A percentile compares a stretch with the other conserved stretches of the same genome.
phyloP scores from a whole-genome alignment of 352 stramenopile species.

The Pythium myriotylum region DNA sequence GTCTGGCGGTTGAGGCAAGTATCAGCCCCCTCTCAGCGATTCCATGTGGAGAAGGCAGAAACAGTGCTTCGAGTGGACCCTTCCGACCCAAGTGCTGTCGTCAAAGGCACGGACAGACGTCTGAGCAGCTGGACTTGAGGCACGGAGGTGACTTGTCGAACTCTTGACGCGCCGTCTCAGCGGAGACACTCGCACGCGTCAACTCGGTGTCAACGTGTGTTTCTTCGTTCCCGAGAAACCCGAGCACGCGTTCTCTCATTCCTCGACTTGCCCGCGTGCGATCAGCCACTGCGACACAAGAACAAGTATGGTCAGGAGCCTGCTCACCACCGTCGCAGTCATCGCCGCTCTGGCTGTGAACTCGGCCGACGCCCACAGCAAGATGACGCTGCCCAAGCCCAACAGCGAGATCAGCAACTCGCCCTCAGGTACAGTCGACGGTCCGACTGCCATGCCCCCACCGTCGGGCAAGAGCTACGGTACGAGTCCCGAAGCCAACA shows the following conservation, averaged over 20 bases:
- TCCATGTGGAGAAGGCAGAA: too few relatives aligned
- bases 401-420: conserved; percentile 20
- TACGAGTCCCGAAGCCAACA: conserved; percentile 22
- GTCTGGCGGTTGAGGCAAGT: too few relatives aligned
- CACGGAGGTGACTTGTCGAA: too few relatives aligned
- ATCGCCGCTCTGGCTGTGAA: conserved; percentile 3
- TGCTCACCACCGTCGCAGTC: conserved; percentile 1
- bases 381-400: conserved; percentile 21
- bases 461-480: conserved; percentile 15
- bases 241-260: background rate
- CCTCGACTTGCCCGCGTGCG: background rate
- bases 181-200: background rate
- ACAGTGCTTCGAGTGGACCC: too few relatives aligned
- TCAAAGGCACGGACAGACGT: too few relatives aligned
- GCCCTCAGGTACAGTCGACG: conserved; percentile 12
- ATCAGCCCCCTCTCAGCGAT: too few relatives aligned
- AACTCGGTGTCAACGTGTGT: background rate
- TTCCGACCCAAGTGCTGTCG: too few relatives aligned
- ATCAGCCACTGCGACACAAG: too few relatives aligned
- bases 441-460: background rate
- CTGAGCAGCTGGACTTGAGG: too few relatives aligned
- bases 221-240: background rate
- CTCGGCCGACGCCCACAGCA: conserved; percentile 12
- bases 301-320: conserved; percentile 17
- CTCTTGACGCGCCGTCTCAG: too few relatives aligned